Evolutionary conservation across 129 eudicot species (phyloP).

Genomic region (Kitagawia praeruptora): DNA sequence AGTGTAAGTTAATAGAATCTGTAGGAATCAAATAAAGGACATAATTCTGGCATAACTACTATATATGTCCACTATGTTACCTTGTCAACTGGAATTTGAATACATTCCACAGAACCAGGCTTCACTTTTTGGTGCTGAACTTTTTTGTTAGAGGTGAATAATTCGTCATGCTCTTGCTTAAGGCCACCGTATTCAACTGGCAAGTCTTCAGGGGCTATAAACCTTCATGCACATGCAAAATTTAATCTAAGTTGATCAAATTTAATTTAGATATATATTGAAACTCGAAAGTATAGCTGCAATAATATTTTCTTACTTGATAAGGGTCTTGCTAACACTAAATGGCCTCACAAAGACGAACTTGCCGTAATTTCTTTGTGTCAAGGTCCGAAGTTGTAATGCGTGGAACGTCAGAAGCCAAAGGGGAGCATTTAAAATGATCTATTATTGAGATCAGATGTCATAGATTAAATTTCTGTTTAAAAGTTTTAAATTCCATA

Average conservation of each 20-base stretch:
- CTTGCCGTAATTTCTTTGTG: conserved; percentile 36
- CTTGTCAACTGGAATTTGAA: conserved; percentile 34
- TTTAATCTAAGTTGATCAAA: neutral
- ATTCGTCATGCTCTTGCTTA: conserved; percentile 38
- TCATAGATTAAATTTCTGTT: neutral
- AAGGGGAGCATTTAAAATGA: conserved; percentile 59
- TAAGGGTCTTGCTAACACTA: conserved; percentile 64
- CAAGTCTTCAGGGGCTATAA: conserved; percentile 56
- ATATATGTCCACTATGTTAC: neutral
- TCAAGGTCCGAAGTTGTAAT: conserved; percentile 41
- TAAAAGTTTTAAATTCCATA: neutral
- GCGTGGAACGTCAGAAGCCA: conserved; percentile 71
- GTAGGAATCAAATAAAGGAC: neutral
- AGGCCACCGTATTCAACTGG: conserved; percentile 73
- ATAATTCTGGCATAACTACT: neutral
- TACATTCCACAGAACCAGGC: conserved; percentile 25
- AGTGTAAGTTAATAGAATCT: neutral
- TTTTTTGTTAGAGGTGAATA: conserved; percentile 43
- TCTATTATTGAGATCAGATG: conserved; percentile 19
- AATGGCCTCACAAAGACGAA: conserved; percentile 55
- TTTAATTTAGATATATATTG: neutral
- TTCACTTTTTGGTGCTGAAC: conserved; percentile 31
- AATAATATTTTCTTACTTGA: conserved; percentile 47
- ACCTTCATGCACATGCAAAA: conserved; percentile 31
- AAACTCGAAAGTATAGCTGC: neutral